Evolutionary conservation across 2,329 filamentous ascomycete species (phyloP).

Genomic region (Microdochium bolleyi): DNA sequence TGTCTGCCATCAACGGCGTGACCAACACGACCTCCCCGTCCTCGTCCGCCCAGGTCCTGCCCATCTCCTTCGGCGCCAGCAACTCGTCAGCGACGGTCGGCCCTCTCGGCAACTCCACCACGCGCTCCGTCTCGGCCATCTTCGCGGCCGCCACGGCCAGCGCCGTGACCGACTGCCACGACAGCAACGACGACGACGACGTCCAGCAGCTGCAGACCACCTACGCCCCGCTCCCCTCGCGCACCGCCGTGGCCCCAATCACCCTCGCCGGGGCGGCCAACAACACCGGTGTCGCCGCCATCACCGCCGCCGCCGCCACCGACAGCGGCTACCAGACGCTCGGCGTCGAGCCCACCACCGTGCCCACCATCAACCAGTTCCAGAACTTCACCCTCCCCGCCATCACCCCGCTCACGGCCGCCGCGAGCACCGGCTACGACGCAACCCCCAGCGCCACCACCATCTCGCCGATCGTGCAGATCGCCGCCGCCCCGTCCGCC

Average conservation of each 20-base stretch:
- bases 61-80: neutral
- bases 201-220: neutral
- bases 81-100: neutral
- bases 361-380: neutral
- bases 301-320: neutral
- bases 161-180: neutral
- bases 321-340: neutral
- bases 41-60: neutral
- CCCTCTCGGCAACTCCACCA: neutral
- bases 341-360: neutral
- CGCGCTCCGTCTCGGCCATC: neutral
- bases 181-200: neutral
- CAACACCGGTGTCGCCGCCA: neutral
- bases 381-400: neutral
- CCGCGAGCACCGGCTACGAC: neutral
- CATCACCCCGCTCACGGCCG: neutral
- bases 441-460: neutral
- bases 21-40: neutral
- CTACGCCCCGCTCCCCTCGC: no score
- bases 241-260: no score
- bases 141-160: neutral
- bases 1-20: conserved; percentile 3
- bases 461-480: neutral
- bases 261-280: neutral
- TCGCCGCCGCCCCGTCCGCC: neutral